Conservation (phyloP, 2,329 filamentous ascomycete species). For the Coleophoma crateriformis region DNA sequence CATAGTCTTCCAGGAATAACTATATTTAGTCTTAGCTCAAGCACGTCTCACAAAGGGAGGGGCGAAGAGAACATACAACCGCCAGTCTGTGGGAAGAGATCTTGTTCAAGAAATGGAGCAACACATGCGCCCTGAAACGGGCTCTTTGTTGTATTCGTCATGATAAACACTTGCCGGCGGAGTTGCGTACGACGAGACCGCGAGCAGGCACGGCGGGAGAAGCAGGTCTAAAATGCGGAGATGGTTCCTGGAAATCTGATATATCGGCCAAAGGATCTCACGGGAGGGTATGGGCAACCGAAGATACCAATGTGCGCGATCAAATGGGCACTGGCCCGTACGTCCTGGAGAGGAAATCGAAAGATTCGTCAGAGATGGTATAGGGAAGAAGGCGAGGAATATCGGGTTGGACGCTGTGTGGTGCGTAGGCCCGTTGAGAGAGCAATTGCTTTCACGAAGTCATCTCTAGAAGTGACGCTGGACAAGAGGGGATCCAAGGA, state of each 20-base stretch:
- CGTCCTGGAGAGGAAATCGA: background rate
- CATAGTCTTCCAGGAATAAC: slow-evolving; percentile 53
- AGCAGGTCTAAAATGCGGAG: background rate
- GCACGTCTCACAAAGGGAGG: background rate
- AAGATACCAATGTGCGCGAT: too few species aligned
- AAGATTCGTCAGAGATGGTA: background rate
- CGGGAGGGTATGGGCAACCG: background rate
- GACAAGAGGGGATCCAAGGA: background rate
- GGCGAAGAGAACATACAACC: slow-evolving; percentile 58
- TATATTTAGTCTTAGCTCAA: slow-evolving; percentile 24
- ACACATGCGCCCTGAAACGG: slow-evolving; percentile 49
- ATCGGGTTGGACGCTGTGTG: slow-evolving; percentile 7
- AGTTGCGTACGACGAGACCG: background rate
- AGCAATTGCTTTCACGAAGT: slow-evolving; percentile 10
- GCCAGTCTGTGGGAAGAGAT: slow-evolving; percentile 49
- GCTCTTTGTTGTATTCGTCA: slow-evolving; percentile 9
- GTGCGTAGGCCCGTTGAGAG: slow-evolving; percentile 10
- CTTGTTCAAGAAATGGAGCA: slow-evolving; percentile 62
- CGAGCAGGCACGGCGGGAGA: background rate
- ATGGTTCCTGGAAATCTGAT: background rate
- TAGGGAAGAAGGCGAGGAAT: background rate
- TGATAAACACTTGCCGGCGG: background rate
- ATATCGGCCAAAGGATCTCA: background rate
- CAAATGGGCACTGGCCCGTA: too few species aligned
- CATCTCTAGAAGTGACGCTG: slow-evolving; percentile 4